These are phyloP conservation scores for Zelonia costaricensis DNA, from an alignment of 208 protist genomes.

Conservation along the genomic window DNA sequence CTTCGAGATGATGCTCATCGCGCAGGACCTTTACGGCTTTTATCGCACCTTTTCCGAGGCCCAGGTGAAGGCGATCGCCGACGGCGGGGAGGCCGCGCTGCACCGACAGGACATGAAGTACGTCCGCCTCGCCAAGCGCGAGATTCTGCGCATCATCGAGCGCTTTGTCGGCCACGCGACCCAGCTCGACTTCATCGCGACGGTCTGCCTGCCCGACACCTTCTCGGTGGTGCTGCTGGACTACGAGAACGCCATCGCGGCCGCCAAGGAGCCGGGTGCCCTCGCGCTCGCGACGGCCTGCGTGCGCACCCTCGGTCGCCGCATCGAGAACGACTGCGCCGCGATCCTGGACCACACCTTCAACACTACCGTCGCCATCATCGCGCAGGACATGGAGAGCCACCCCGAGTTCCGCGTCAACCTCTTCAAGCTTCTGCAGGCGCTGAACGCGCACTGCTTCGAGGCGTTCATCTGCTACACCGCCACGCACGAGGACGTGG, in stretches of 20 bases:
- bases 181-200: conserved; percentile 86
- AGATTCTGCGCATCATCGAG: conserved; percentile 95
- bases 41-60: conserved; percentile 92
- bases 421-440: conserved; percentile 97
- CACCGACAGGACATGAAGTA: conserved; percentile 45
- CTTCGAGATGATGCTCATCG: conserved; percentile 92
- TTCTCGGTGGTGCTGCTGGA: conserved; percentile 96
- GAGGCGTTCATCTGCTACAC: conserved; percentile 75
- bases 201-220: conserved; percentile 93
- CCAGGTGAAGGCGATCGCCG: conserved; percentile 27
- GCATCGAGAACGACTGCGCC: conserved; percentile 84
- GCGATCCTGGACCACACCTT: conserved; percentile 97
- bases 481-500: conserved; percentile 73
- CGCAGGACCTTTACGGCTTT: conserved; percentile 95
- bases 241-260: conserved; percentile 91
- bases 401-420: conserved; percentile 98
- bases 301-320: conserved; percentile 85
- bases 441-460: conserved; percentile 96
- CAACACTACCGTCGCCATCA: conserved; percentile 98
- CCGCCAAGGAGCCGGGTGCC: conserved; percentile 93
- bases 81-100: conserved; percentile 31
- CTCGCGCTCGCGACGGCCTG: conserved; percentile 92
- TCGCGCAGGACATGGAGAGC: conserved; percentile 96
- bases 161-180: conserved; percentile 91
- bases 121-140: conserved; percentile 95